Evolutionary conservation across 2,329 filamentous ascomycete genomes (phyloP).

Genomic region (Trichoderma lentiforme): DNA sequence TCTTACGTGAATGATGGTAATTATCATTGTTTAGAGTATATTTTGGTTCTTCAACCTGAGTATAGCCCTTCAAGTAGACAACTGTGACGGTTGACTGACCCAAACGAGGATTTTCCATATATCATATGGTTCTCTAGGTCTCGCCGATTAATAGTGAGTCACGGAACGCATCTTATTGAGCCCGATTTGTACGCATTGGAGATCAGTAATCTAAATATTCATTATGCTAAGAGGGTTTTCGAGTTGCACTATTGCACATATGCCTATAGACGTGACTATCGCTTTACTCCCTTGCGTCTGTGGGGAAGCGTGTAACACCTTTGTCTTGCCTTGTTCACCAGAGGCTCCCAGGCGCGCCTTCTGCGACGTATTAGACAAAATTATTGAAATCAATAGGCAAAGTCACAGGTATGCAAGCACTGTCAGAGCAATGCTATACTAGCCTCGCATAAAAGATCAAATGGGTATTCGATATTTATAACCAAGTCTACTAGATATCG

Average conservation of each 20-base stretch:
- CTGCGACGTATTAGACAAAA: too few species aligned
- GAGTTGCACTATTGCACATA: not conserved
- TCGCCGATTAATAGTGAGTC: not conserved
- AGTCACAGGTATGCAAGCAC: not conserved
- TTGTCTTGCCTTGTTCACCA: not conserved
- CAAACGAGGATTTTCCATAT: not conserved
- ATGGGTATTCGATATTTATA: not conserved
- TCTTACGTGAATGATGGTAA: not conserved
- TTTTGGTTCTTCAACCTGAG: not conserved
- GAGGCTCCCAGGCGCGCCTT: not conserved
- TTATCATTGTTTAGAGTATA: not conserved
- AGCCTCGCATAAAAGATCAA: not conserved
- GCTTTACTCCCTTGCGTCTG: not conserved
- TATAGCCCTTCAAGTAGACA: not conserved
- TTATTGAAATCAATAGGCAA: not conserved
- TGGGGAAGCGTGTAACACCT: not conserved
- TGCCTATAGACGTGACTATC: not conserved
- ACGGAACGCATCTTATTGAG: not conserved
- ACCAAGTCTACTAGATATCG: not conserved
- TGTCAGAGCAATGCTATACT: not conserved
- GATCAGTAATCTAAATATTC: not conserved
- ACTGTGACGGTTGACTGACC: not conserved
- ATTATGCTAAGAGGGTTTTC: not conserved
- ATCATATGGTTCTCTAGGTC: not conserved
- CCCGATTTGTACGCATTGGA: not conserved